Base-by-base conservation (phyloP, 75 land plant genomes). In the Cunninghamia lanceolata region DNA sequence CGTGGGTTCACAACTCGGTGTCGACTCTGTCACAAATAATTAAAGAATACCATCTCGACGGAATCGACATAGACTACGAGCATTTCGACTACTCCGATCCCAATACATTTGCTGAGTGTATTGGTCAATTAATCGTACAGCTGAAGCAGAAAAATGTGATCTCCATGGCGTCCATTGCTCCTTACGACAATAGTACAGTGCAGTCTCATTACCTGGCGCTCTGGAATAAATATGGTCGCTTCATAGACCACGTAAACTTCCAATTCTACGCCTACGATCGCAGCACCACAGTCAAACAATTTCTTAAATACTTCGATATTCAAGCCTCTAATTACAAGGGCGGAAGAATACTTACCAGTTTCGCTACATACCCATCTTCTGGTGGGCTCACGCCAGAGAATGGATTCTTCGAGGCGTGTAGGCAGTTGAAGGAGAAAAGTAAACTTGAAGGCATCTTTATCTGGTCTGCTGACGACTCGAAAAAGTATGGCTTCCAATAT, bases 31-130 rank as follows among this genome's bases (percentile, higher is more conserved):
- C 93, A n/a, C 45, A 73, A 43, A 86, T 40, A 32, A 43, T 78
- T 52, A 19, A 35, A 10, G 52, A 46, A 40, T 88, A 88, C 73
- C 74, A 80, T 52, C 39, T 88, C 40, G 83, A 87, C 50, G 89
- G 89, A 19, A 53, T 88, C 88, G 88, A 88, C 83, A 86, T 88
- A 38, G 89, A 88, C 89, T 88, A 86, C 42, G 88, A 88, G 84
- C 75, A 38, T 39, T 77, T 45, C 17, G 25, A 68, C 0, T 54
- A 0, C 16, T 8, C n/a, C 15, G 46, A 45, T 3, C 15, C 45
- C 30, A 3, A 10, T 6, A 86, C 86, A 17, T 89, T 89, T 85
- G 54, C 81, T 8, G 10, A 52, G 4, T 87, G 89, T 81, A 87
- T 89, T 15, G 90, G 90, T 21, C 78, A 74, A 28, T 46, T 86